Percentiles rank a stretch among this genome's conserved stretches.
Evolutionary conservation across 2,329 filamentous ascomycete genomes (phyloP).

Genomic region (Eurotiales sp.): DNA sequence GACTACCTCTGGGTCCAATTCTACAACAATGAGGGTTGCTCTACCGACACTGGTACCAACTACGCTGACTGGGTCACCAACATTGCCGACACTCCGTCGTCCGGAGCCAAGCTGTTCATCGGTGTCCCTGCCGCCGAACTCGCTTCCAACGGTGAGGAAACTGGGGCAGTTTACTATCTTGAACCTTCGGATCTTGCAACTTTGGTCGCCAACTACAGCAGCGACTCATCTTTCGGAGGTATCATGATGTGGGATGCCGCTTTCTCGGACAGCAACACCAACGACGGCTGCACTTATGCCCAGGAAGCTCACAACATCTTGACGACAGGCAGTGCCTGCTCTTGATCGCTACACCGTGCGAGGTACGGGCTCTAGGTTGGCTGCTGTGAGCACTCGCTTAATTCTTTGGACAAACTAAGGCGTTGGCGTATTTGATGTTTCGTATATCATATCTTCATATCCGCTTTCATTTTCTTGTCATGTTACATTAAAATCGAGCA

Average conservation of each 20-base stretch:
- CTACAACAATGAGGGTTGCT: slow-evolving; percentile 53
- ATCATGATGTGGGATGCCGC: slow-evolving; percentile 60
- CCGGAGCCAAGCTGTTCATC: slow-evolving; percentile 51
- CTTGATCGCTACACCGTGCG: too few relatives aligned
- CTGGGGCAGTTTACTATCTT: slow-evolving; percentile 41
- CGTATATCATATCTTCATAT: too few relatives aligned
- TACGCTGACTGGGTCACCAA: slow-evolving; percentile 45
- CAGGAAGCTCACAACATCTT: slow-evolving; percentile 49
- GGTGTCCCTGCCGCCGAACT: slow-evolving; percentile 43
- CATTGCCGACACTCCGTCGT: slow-evolving; percentile 35
- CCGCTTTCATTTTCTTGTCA: not conserved
- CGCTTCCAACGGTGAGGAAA: slow-evolving; percentile 23
- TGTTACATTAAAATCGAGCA: too few relatives aligned
- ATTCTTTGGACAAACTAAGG: not conserved
- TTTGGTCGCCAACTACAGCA: slow-evolving; percentile 43
- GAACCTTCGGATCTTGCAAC: slow-evolving; percentile 42
- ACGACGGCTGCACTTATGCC: slow-evolving; percentile 44
- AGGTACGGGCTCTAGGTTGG: too few relatives aligned
- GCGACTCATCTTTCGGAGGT: slow-evolving; percentile 50
- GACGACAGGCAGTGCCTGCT: slow-evolving; percentile 11
- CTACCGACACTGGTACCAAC: slow-evolving; percentile 44
- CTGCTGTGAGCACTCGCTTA: too few relatives aligned
- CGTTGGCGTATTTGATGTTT: too few relatives aligned
- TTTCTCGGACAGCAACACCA: slow-evolving; percentile 43
- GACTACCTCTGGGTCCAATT: slow-evolving; percentile 56